Percentiles rank a stretch among this genome's conserved stretches.
phyloP scores from a whole-genome alignment of 768 basidiomycete genomes.

The Hygrocybe coccinea region DNA sequence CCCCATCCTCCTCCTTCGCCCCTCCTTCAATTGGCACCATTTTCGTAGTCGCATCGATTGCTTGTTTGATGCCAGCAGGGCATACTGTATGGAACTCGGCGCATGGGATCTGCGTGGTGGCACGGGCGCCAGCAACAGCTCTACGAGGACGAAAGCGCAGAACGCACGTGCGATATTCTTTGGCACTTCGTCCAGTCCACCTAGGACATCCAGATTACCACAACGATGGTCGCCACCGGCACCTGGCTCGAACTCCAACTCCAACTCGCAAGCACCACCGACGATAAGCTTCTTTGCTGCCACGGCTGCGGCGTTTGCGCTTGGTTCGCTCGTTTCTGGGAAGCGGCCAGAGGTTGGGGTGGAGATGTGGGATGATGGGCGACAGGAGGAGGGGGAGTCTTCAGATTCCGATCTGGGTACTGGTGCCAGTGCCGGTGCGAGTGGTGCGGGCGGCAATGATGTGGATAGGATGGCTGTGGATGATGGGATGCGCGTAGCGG shows the following conservation, averaged over 20 bases:
- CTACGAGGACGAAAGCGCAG: not conserved
- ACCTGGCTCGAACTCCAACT: not conserved
- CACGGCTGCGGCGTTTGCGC: constrained; percentile 53
- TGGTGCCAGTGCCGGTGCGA: not conserved
- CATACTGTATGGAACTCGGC: not conserved
- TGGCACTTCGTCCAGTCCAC: not conserved
- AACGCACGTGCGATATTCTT: constrained; percentile 4
- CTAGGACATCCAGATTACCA: not conserved
- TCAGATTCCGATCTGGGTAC: not conserved
- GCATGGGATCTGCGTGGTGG: not conserved
- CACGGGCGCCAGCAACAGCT: not conserved
- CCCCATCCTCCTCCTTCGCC: not conserved
- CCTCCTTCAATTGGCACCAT: constrained; percentile 1
- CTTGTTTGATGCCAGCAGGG: not conserved
- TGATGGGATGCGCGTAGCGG: not conserved
- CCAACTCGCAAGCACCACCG: not conserved
- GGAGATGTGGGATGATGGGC: not conserved
- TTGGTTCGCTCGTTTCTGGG: constrained; percentile 40
- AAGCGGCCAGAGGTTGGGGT: not conserved
- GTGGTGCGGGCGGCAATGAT: not conserved
- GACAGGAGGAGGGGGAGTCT: not conserved
- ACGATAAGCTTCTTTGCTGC: constrained; percentile 53
- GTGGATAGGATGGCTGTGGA: not conserved
- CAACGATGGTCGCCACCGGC: not conserved
- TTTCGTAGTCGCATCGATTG: not conserved